Conservation (phyloP, 768 basidiomycete species). For the Rhizopogon vinicolor region DNA sequence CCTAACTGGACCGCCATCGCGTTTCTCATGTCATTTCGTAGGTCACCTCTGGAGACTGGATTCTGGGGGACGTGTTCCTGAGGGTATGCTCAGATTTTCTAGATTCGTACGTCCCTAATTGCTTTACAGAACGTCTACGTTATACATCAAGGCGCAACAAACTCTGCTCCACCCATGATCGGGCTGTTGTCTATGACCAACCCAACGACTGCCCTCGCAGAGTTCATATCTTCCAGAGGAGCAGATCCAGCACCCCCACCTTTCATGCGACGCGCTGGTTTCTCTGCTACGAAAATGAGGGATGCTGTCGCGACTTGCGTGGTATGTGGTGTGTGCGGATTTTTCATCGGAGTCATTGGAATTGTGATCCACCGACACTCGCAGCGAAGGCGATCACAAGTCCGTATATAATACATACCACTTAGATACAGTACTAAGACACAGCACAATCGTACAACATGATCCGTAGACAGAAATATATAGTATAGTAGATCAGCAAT, state of each 20-base stretch:
- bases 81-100: constrained; percentile 31
- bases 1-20: neutral
- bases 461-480: neutral
- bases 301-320: constrained; percentile 14
- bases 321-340: constrained; percentile 29
- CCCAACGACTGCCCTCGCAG: constrained; percentile 25
- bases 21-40: constrained; percentile 13
- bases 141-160: constrained; percentile 39
- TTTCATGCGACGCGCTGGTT: constrained; percentile 2
- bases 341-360: constrained; percentile 29
- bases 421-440: neutral
- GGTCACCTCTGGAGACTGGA: constrained; percentile 57
- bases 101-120: constrained; percentile 4
- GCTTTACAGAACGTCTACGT: constrained; percentile 47
- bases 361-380: constrained; percentile 9
- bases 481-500: neutral
- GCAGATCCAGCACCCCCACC: constrained; percentile 30
- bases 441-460: neutral
- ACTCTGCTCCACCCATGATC: constrained; percentile 35
- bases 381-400: constrained; percentile 4
- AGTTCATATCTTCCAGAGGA: constrained; percentile 40
- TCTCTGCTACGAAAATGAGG: constrained; percentile 10
- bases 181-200: constrained; percentile 45
- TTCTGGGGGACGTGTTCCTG: constrained; percentile 55
- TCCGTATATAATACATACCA: neutral